Conservation (phyloP, 257 asterid genomes). For the Solanum bukasovii region DNA sequence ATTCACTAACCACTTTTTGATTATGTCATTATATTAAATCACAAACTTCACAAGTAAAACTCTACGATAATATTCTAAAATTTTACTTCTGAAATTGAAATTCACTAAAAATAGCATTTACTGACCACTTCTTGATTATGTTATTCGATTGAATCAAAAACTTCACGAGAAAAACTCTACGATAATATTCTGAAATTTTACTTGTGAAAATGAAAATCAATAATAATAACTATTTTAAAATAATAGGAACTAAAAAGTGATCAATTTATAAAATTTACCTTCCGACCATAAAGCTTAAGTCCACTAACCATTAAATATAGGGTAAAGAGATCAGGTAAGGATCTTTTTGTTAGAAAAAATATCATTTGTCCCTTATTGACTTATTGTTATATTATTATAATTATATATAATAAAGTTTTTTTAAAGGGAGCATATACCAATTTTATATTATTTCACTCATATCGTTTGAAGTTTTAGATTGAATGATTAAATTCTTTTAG, state of each 20-base stretch:
- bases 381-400: not conserved
- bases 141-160: too few species aligned
- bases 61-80: not conserved
- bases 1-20: not conserved
- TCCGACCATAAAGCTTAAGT: constrained; percentile 24
- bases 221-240: not conserved
- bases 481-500: not conserved
- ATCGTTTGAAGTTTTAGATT: not conserved
- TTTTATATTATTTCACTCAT: not conserved
- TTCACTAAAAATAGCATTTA: not conserved
- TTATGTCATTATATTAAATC: not conserved
- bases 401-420: not conserved
- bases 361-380: not conserved
- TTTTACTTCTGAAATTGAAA: not conserved
- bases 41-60: not conserved
- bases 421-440: not conserved
- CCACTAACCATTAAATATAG: constrained; percentile 18
- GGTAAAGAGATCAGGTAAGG: not conserved
- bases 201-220: not conserved
- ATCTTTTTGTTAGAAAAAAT: not conserved
- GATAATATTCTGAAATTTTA: not conserved
- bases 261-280: not conserved
- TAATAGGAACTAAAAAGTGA: not conserved
- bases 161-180: not conserved
- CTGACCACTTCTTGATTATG: too few species aligned